Base-by-base conservation (phyloP, 2,329 filamentous ascomycete genomes). In the Neophaeococcomyces aloes region DNA sequence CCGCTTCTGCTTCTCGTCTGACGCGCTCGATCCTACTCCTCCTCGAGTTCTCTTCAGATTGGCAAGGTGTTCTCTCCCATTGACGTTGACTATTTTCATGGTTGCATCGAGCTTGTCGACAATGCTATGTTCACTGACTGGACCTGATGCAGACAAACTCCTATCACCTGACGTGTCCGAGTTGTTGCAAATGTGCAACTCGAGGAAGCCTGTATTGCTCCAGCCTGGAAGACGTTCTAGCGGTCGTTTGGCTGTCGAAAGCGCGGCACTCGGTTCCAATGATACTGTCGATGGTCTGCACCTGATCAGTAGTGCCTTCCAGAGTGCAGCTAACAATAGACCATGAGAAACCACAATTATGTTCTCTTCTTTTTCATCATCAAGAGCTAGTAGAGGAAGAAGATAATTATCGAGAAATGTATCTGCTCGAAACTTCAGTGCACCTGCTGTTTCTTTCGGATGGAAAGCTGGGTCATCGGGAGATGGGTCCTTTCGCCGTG, bases 271-370 rank as follows among this genome's bases (percentile, higher is more conserved):
- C 10, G 67, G 56, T 4, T 60, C 61, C 19, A 76, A 53, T 1
- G 57, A 55, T 5, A 78, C 61, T 49, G 63, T 70, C 36, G 61
- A 61, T 10, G 61, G 56, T 2, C 66, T 62, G 46, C 85, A 72
- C 2, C 75, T 69, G 10, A 66, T 62, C 6, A 81, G 64, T 11
- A 94, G 60, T 10, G 72, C 69, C 44, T 72, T 71, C 71, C 83
- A 80, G 0, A 94, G 62, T 25, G 77, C 71, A 2, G 76, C 77
- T 2, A 94, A 72, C 31, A 94, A 78, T 48, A 94, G 80, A 13
- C 88, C 87, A 56, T 95, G 88, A 2, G 87, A 82, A 3, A 94
- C 82, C 11, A 94, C 65, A 1, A 78, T 79, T 10, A 86, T 65
- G 25, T 44, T 44, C 21, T 48, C 44, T 18, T 40, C 64, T 5